phyloP scores from a whole-genome alignment of 2,329 filamentous ascomycete genomes.

The Penicillium sp. region DNA sequence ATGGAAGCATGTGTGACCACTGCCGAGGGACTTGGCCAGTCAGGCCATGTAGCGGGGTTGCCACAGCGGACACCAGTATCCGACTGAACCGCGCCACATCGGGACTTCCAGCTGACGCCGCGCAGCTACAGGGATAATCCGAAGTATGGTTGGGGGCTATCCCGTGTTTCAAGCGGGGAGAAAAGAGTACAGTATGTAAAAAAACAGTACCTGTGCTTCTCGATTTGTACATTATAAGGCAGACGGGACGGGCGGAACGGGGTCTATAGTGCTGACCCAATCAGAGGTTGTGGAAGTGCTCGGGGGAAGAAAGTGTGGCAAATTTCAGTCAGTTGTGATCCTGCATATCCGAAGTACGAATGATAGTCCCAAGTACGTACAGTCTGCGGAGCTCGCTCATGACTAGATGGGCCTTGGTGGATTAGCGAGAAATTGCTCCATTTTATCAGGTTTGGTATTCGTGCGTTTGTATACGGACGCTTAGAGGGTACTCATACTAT shows the following conservation, averaged over 20 bases:
- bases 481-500: neutral
- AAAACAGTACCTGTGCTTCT: neutral
- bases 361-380: neutral
- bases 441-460: neutral
- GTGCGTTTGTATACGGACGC: neutral
- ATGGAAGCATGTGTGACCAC: neutral
- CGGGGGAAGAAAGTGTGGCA: constrained; percentile 16
- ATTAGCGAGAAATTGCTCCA: neutral
- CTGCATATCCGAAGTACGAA: constrained; percentile 3
- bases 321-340: constrained; percentile 12
- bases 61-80: neutral
- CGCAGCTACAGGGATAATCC: neutral
- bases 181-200: too few species aligned
- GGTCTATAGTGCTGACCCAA: neutral
- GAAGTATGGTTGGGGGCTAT: neutral
- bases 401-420: neutral
- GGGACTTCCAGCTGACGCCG: neutral
- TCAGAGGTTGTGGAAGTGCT: neutral
- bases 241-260: constrained; percentile 10
- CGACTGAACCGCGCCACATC: neutral
- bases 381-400: neutral
- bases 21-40: neutral
- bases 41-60: neutral
- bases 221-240: neutral
- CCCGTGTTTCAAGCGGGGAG: neutral